Percentiles rank a stretch among this genome's conserved stretches.
These are phyloP conservation scores for Dimocarpus longan DNA, from an alignment of 345 rosid genomes.

Conservation along the genomic window DNA sequence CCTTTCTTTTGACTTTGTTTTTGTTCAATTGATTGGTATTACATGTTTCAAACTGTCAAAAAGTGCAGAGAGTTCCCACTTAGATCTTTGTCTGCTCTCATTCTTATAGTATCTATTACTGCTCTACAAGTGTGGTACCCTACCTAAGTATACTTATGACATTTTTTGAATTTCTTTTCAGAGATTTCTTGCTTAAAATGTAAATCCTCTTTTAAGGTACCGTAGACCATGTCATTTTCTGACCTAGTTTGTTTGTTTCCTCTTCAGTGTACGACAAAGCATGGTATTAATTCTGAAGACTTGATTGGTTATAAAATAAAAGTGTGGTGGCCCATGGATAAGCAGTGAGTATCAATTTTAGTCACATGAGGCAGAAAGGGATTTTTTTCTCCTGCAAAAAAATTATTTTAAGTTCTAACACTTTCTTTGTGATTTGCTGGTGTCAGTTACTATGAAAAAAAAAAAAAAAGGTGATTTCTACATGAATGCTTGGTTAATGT, in stretches of 20 bases:
- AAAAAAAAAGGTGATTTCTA: too few relatives aligned
- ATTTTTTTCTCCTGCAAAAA: not conserved
- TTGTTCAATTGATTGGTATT: not conserved
- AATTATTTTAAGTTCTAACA: not conserved
- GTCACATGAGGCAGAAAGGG: not conserved
- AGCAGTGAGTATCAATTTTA: constrained; percentile 56
- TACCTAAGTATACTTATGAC: not conserved
- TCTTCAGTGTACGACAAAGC: constrained; percentile 66
- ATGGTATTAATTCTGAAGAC: constrained; percentile 56
- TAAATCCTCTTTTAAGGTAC: not conserved
- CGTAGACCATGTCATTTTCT: constrained; percentile 15
- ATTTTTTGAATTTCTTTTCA: not conserved
- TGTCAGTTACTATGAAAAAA: not conserved
- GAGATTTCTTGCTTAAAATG: not conserved
- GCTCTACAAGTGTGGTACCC: not conserved
- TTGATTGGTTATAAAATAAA: constrained; percentile 83
- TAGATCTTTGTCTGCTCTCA: not conserved
- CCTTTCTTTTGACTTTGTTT: not conserved
- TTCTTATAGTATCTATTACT: not conserved
- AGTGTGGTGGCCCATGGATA: constrained; percentile 99
- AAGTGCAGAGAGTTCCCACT: not conserved
- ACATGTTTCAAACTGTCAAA: not conserved
- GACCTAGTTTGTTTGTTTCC: constrained; percentile 24
- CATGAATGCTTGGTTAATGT: constrained; percentile 12
- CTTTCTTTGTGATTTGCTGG: not conserved